These are phyloP conservation scores for Leccinellum albellum DNA, from an alignment of 768 basidiomycete species.

Conservation along the genomic window DNA sequence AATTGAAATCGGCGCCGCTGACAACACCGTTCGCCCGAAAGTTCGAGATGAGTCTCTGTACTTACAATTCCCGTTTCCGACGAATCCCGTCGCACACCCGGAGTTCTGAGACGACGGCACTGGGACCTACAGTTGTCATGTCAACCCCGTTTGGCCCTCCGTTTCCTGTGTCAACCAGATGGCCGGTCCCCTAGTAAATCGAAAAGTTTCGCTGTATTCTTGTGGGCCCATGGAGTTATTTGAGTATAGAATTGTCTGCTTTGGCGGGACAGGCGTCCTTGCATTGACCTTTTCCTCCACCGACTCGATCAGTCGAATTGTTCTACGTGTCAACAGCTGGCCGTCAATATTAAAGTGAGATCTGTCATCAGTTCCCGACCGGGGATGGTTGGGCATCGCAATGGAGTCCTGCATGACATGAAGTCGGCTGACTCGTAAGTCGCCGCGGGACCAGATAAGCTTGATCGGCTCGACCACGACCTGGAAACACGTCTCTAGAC, in stretches of 20 bases:
- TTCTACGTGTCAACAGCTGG: neutral
- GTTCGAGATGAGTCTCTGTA: too few species aligned
- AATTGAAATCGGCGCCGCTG: neutral
- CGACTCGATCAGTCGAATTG: neutral
- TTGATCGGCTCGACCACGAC: neutral
- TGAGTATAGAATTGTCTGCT: neutral
- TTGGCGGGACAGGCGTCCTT: neutral
- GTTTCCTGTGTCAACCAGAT: neutral
- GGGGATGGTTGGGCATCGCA: neutral
- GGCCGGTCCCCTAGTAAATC: neutral
- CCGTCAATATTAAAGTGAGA: neutral
- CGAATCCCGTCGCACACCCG: neutral
- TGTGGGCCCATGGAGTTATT: neutral
- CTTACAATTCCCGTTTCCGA: neutral
- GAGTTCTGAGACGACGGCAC: neutral
- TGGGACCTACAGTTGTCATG: neutral
- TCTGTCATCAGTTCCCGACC: neutral
- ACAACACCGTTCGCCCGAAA: too few species aligned
- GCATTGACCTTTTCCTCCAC: neutral
- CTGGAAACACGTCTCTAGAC: neutral
- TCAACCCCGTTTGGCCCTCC: neutral
- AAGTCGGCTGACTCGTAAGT: neutral
- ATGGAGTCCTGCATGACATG: too few species aligned
- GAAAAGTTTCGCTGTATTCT: neutral
- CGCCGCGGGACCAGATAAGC: neutral